A percentile compares a stretch with the other conserved stretches of the same genome.
These are phyloP conservation scores for Saussurea involucrata DNA, from an alignment of 129 eudicot genomes.

Conservation along the genomic window DNA sequence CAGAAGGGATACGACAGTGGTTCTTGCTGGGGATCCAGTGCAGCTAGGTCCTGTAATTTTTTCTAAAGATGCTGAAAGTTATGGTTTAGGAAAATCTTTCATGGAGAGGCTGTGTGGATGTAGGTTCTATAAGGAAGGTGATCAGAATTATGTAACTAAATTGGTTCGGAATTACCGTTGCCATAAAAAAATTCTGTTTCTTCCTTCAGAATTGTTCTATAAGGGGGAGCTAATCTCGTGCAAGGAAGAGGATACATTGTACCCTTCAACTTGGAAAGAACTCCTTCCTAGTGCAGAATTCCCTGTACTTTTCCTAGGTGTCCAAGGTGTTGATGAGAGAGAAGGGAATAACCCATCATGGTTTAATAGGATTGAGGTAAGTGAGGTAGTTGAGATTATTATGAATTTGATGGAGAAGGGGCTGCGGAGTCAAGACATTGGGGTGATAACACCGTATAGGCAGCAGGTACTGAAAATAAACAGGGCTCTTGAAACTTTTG, in stretches of 20 bases:
- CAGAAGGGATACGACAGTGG: constrained; percentile 48
- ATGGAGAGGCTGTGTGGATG: constrained; percentile 75
- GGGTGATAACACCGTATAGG: constrained; percentile 84
- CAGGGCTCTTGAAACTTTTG: constrained; percentile 58
- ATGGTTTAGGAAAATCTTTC: constrained; percentile 68
- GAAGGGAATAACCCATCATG: constrained; percentile 97
- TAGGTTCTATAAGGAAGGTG: constrained; percentile 39
- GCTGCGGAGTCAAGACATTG: constrained; percentile 49
- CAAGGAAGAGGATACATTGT: constrained; percentile 40
- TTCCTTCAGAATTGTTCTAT: constrained; percentile 78
- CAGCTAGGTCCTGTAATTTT: constrained; percentile 89
- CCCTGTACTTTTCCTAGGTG: constrained; percentile 71
- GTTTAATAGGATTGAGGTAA: constrained; percentile 89
- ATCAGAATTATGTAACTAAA: constrained; percentile 56
- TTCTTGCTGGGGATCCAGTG: constrained; percentile 89
- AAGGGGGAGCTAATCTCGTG: constrained; percentile 58
- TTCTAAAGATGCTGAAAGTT: constrained; percentile 59
- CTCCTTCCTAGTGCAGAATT: constrained; percentile 63
- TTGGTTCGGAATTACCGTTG: constrained; percentile 69
- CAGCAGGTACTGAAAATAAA: constrained; percentile 76
- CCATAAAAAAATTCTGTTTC: constrained; percentile 57
- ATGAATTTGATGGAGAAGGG: constrained; percentile 45
- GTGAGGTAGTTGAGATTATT: constrained; percentile 74
- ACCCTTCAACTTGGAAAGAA: constrained; percentile 40
- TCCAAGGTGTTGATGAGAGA: constrained; percentile 87